Base-by-base conservation (phyloP, 768 basidiomycete genomes). In the Holtermanniella nyarrowii region DNA sequence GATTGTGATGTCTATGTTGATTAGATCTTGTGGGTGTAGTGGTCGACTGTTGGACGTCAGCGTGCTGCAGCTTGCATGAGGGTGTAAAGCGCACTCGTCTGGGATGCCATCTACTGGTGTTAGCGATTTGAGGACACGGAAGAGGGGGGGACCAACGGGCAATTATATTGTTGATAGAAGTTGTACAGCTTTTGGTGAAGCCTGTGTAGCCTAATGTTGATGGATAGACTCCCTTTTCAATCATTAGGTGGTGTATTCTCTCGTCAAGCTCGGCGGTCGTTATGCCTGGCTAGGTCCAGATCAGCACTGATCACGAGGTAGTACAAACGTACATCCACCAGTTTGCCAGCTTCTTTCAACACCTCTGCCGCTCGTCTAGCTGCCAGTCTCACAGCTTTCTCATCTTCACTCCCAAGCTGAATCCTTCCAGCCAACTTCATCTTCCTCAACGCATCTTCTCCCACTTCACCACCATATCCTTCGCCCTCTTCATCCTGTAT, bases 1-100 rank as follows among this genome's bases (percentile, higher is more conserved):
- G 5, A 91, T 77, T 1, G 90, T 91, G 7, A 95, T 72, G 68
- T 95, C 90, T 42, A 93, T 76, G 67, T 90, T 90, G 60, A 95
- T 75, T 43, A 95, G 85, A 56, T 95, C 90, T 0, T 84, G 85
- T 43, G 86, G 76, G 65, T 84, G 78, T 2, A 95, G 77, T 0
- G 80, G 81, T 27, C 88, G 86, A 52, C 88, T 90, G 57, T n/a
- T n/a, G 10, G 18, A 49, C 22, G 42, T 49, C 23, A 13, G 48
- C 52, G 21, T 14, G 24, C 18, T 31, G 43, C 13, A 26, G 37
- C 14, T 11, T 21, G 14, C 48, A 44, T 4, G 45, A 5, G 22
- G 4, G 40, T 2, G 46, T 22, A 43, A n/a, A 42, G 69, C 79
- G 58, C 57, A 89, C 88, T 86, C 79, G 73, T 93, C 88, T 24